These are phyloP conservation scores for Pachyrhizus erosus DNA, from an alignment of 306 rosid genomes.

Conservation along the genomic window DNA sequence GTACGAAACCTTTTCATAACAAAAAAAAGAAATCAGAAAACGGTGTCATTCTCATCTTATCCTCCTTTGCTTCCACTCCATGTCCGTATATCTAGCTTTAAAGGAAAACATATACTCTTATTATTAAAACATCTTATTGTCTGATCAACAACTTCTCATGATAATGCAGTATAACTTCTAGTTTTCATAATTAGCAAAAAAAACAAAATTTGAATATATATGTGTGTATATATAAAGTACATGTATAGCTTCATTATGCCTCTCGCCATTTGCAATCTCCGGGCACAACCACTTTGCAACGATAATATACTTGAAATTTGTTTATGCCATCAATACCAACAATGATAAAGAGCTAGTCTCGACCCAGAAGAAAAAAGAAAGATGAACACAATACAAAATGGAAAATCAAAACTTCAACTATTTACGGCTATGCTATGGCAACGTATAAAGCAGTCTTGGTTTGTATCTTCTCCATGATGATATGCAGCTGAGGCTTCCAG, in stretches of 20 bases:
- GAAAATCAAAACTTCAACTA: constrained; percentile 34
- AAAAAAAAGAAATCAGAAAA: background rate
- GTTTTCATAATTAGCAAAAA: background rate
- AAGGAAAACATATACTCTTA: background rate
- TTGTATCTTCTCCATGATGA: constrained; percentile 49
- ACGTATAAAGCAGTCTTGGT: constrained; percentile 30
- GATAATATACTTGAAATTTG: constrained; percentile 65
- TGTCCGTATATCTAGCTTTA: background rate
- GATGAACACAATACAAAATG: constrained; percentile 29
- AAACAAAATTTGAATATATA: too few relatives aligned
- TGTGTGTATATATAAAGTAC: background rate
- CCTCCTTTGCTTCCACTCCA: constrained; percentile 35
- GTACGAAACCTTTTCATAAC: background rate
- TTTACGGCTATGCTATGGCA: constrained; percentile 38
- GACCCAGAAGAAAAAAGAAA: constrained; percentile 29
- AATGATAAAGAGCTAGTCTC: constrained; percentile 45
- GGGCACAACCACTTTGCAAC: constrained; percentile 56
- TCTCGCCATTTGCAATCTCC: constrained; percentile 49
- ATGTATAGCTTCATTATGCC: constrained; percentile 46
- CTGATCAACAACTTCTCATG: constrained; percentile 1
- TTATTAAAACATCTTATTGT: background rate
- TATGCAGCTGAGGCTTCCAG: constrained; percentile 40
- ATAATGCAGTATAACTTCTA: constrained; percentile 3
- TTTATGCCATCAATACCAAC: constrained; percentile 53
- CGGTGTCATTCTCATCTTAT: background rate